Conservation (phyloP, 2,329 filamentous ascomycete genomes). For the Sphaceloma murrayae region DNA sequence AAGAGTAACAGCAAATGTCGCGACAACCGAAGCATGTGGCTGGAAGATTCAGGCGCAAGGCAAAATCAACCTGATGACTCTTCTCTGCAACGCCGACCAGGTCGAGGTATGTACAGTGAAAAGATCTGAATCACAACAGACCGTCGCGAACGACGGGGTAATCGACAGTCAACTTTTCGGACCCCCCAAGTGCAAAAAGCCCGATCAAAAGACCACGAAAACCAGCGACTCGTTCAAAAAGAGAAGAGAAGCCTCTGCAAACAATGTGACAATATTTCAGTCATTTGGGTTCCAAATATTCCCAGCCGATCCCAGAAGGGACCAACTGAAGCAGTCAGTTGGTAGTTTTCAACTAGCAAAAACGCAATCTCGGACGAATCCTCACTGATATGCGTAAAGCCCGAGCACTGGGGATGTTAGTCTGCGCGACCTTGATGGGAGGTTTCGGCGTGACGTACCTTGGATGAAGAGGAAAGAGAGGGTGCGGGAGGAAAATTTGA, state of each 20-base stretch:
- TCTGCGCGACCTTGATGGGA: too few relatives aligned
- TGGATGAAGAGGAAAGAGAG: too few relatives aligned
- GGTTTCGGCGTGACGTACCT: too few relatives aligned
- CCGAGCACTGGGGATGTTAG: constrained; percentile 63
- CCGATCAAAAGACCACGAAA: constrained; percentile 20
- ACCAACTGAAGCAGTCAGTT: constrained; percentile 65
- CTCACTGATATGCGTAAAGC: constrained; percentile 78
- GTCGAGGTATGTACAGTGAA: constrained; percentile 14
- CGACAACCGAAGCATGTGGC: too few relatives aligned
- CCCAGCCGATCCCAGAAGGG: constrained; percentile 59
- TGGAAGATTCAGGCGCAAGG: too few relatives aligned
- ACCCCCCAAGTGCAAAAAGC: neutral
- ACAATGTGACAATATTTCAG: constrained; percentile 28
- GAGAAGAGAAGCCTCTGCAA: constrained; percentile 40
- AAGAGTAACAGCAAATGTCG: too few relatives aligned
- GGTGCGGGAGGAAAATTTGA: too few relatives aligned
- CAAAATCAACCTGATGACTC: too few relatives aligned
- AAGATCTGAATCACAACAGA: constrained; percentile 8
- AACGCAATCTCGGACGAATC: constrained; percentile 79
- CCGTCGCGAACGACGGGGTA: constrained; percentile 4
- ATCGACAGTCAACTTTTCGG: neutral
- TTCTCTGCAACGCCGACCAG: constrained; percentile 14
- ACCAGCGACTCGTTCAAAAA: constrained; percentile 44
- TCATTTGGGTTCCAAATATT: constrained; percentile 61
- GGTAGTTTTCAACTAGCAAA: constrained; percentile 88